Percentiles rank a stretch among this genome's conserved stretches.
phyloP scores from a whole-genome alignment of 2,329 filamentous ascomycete genomes.

The Trematosphaeria pertusa region DNA sequence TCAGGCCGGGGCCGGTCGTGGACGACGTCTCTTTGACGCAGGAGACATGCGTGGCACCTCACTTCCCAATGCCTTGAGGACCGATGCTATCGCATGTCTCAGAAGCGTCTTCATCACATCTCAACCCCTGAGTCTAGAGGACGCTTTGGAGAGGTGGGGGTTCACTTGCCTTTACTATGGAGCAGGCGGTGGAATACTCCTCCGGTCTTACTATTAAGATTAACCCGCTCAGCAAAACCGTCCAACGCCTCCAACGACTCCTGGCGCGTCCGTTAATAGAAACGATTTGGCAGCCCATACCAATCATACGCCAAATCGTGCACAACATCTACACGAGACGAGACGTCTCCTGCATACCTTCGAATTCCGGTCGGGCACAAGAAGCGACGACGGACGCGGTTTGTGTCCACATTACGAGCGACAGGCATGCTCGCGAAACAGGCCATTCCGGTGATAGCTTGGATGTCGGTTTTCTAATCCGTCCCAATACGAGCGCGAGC shows the following conservation, averaged over 20 bases:
- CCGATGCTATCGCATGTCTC: conserved; percentile 23
- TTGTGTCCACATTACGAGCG: conserved; percentile 6
- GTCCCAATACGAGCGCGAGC: conserved; percentile 15
- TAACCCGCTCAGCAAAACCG: conserved; percentile 20
- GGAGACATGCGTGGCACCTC: conserved; percentile 20
- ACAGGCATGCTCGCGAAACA: conserved; percentile 33
- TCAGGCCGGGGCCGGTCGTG: conserved; percentile 12
- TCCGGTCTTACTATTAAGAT: conserved; percentile 39
- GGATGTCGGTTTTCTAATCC: conserved; percentile 16
- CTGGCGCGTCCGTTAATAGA: conserved; percentile 26
- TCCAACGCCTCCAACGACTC: conserved; percentile 16
- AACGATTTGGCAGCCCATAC: conserved; percentile 17
- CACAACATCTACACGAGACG: conserved; percentile 20
- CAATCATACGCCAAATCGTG: conserved; percentile 26
- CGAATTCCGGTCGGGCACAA: conserved; percentile 25
- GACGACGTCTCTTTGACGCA: conserved; percentile 12
- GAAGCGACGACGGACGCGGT: conserved; percentile 13
- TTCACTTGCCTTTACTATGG: conserved; percentile 7
- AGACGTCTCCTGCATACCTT: conserved; percentile 31
- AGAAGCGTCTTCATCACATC: conserved; percentile 20
- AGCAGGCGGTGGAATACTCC: conserved; percentile 24
- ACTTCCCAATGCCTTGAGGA: conserved; percentile 18
- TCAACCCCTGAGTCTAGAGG: conserved; percentile 24
- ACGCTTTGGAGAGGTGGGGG: conserved; percentile 15
- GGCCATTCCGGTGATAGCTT: conserved; percentile 22